Conservation (phyloP, 306 rosid genomes). For the Fragaria iinumae region DNA sequence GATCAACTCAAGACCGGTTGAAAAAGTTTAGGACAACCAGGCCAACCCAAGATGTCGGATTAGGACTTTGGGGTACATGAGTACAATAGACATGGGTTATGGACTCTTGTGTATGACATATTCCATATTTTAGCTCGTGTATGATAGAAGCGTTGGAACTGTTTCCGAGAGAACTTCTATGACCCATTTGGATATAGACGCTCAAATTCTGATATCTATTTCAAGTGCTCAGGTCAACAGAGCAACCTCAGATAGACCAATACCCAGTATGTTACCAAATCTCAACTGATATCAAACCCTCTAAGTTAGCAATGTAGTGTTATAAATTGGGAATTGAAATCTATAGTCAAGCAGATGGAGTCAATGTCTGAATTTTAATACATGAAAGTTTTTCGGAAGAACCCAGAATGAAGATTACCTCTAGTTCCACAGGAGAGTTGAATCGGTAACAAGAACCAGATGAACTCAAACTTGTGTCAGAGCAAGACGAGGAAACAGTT, state of each 20-base stretch:
- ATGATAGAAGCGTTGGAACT: no score
- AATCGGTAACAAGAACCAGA: background rate
- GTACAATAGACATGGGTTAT: no score
- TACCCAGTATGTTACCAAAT: background rate
- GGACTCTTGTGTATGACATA: no score
- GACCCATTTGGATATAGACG: no score
- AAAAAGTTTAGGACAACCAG: no score
- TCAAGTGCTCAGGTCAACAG: background rate
- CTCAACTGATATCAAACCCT: background rate
- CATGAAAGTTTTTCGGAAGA: background rate
- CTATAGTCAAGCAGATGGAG: background rate
- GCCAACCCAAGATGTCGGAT: no score
- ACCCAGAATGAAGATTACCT: background rate
- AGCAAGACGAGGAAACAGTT: no score
- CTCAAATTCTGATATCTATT: no score
- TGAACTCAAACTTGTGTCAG: background rate
- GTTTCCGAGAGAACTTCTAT: no score
- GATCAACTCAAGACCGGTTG: no score
- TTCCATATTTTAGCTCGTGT: no score
- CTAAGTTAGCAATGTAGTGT: background rate
- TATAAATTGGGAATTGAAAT: background rate
- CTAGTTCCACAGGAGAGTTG: background rate
- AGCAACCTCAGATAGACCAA: background rate
- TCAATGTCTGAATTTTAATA: background rate
- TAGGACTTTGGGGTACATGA: no score